Conservation (phyloP, 768 basidiomycete species). For the Mycena kentingensis region DNA sequence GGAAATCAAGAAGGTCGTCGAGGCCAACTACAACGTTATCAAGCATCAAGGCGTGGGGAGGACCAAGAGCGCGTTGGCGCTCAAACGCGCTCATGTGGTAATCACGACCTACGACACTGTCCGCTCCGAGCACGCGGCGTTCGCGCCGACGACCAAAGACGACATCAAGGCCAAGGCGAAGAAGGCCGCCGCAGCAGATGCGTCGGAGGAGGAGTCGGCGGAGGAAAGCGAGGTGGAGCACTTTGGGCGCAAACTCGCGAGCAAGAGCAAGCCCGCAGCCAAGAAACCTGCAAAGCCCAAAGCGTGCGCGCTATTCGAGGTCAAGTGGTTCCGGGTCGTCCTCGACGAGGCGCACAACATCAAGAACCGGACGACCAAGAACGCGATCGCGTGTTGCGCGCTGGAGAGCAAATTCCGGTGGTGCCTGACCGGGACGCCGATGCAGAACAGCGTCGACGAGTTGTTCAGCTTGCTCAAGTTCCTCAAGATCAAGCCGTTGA, state of each 20-base stretch:
- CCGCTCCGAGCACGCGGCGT: conserved; percentile 72
- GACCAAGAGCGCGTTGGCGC: conserved; percentile 57
- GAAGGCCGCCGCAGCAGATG: conserved; percentile 37
- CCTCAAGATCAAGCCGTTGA: conserved; percentile 78
- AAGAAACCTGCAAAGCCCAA: conserved; percentile 49
- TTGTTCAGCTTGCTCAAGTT: conserved; percentile 90
- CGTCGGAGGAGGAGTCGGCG: conserved; percentile 26
- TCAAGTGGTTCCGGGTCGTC: conserved; percentile 85
- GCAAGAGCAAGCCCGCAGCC: conserved; percentile 39
- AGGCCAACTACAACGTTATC: conserved; percentile 59
- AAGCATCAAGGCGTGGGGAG: conserved; percentile 84
- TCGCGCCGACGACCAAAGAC: conserved; percentile 51
- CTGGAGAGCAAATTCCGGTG: conserved; percentile 81
- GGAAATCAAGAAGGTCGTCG: conserved; percentile 76
- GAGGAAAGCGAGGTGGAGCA: conserved; percentile 46
- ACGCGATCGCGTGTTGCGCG: conserved; percentile 75
- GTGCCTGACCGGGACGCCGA: conserved; percentile 85
- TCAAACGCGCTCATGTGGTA: conserved; percentile 66
- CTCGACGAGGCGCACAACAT: conserved; percentile 95
- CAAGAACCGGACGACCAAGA: conserved; percentile 82
- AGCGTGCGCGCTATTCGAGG: conserved; percentile 70
- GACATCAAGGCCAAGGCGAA: conserved; percentile 52
- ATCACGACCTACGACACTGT: conserved; percentile 88
- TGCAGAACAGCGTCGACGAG: conserved; percentile 92
- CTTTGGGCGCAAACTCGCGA: conserved; percentile 46